Conservation (phyloP, 106 monocot species). For the Iris macrosiphon region DNA sequence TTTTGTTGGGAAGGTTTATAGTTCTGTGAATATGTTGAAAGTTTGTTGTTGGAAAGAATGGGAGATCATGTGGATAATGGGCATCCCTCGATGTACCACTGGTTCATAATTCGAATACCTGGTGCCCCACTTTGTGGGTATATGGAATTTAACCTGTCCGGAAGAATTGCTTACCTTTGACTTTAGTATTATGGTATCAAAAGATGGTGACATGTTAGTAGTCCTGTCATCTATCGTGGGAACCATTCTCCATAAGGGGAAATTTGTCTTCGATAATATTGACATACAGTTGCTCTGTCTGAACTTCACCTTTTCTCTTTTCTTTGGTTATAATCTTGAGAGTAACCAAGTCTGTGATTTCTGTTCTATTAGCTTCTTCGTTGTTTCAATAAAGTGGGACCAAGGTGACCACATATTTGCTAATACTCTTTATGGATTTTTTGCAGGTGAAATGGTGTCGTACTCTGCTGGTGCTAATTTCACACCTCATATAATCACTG, state of each 20-base stretch:
- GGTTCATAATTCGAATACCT: background rate
- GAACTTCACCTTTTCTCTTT: too few species aligned
- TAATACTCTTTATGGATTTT: background rate
- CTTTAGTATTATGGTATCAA: too few species aligned
- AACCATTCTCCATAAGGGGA: too few species aligned
- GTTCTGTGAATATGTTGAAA: background rate
- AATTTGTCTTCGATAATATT: too few species aligned
- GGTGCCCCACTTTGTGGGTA: background rate
- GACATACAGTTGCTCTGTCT: too few species aligned
- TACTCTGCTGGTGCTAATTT: slow-evolving; percentile 75
- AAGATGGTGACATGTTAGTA: too few species aligned
- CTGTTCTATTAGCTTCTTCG: background rate
- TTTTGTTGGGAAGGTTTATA: slow-evolving; percentile 3
- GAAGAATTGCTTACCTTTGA: background rate
- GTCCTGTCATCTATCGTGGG: too few species aligned
- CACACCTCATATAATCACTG: slow-evolving; percentile 82
- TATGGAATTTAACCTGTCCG: background rate
- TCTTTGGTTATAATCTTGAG: too few species aligned
- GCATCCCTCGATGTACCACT: background rate
- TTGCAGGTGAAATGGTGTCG: slow-evolving; percentile 58
- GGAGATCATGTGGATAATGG: background rate
- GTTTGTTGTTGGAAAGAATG: too few species aligned
- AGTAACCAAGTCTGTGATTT: too few species aligned
- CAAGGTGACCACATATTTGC: background rate
- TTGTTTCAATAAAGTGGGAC: background rate